A percentile compares a stretch with the other conserved stretches of the same genome.
Conservation (phyloP, 495 filamentous ascomycete species). For the Niebla homalea region DNA sequence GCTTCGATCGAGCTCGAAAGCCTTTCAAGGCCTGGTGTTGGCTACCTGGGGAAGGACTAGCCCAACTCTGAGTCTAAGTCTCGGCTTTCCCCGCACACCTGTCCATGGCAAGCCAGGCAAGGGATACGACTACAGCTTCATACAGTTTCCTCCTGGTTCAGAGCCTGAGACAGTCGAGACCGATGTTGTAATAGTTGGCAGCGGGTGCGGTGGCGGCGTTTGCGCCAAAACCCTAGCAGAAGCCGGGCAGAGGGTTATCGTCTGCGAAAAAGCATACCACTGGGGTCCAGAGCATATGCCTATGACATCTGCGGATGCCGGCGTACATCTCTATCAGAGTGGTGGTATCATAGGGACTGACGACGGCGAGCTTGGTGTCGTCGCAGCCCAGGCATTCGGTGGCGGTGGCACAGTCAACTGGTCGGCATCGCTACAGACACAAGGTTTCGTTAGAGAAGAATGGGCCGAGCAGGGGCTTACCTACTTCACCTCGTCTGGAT, state of each 20-base stretch:
- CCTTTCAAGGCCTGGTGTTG: constrained; percentile 40
- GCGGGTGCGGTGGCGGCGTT: constrained; percentile 78
- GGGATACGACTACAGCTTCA: constrained; percentile 40
- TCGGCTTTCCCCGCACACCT: constrained; percentile 50
- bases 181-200: constrained; percentile 77
- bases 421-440: constrained; percentile 72
- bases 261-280: constrained; percentile 71
- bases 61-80: constrained; percentile 39
- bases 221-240: constrained; percentile 69
- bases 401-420: constrained; percentile 84
- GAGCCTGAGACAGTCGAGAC: constrained; percentile 48
- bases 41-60: constrained; percentile 46
- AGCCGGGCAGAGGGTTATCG: constrained; percentile 58
- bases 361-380: constrained; percentile 46
- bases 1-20: constrained; percentile 42
- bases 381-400: constrained; percentile 68
- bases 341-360: constrained; percentile 41
- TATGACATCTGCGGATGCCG: constrained; percentile 46
- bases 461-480: constrained; percentile 63
- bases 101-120: constrained; percentile 45
- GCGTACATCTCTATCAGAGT: constrained; percentile 50
- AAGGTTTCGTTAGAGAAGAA: constrained; percentile 66
- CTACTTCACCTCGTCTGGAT: constrained; percentile 66
- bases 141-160: constrained; percentile 35
- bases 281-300: constrained; percentile 61